A percentile compares a stretch with the other conserved stretches of the same genome.
Evolutionary conservation across 1,139 yeast species (phyloP).

Genomic region (Citeromyces hawaiiensis): DNA sequence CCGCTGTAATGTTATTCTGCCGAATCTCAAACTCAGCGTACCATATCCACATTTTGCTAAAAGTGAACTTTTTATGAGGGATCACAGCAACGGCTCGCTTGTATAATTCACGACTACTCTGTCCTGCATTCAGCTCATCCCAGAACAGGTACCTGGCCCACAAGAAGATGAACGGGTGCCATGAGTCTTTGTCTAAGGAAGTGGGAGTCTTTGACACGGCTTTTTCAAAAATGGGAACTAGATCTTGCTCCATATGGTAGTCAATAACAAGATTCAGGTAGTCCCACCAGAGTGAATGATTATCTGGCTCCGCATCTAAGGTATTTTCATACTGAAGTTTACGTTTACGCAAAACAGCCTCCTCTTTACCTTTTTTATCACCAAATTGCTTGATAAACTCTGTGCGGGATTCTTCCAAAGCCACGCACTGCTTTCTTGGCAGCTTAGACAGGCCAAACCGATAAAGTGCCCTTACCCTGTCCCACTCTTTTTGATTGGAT

Average conservation of each 20-base stretch:
- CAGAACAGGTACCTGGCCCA: constrained; percentile 60
- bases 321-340: constrained; percentile 37
- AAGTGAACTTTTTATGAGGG: constrained; percentile 49
- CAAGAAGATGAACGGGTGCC: constrained; percentile 60
- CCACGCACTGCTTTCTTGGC: constrained; percentile 20
- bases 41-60: constrained; percentile 63
- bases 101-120: constrained; percentile 38
- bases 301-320: constrained; percentile 31
- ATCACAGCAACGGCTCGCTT: constrained; percentile 30
- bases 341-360: constrained; percentile 39
- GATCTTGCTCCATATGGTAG: constrained; percentile 17
- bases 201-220: constrained; percentile 31
- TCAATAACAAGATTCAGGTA: constrained; percentile 36
- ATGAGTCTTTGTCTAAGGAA: constrained; percentile 20
- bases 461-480: constrained; percentile 55
- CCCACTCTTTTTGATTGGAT: constrained; percentile 42
- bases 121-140: constrained; percentile 37
- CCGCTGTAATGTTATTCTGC: constrained; percentile 28
- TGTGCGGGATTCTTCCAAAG: constrained; percentile 33
- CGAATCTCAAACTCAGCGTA: constrained; percentile 69
- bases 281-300: constrained; percentile 78
- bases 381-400: constrained; percentile 61
- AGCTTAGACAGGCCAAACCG: constrained; percentile 35
- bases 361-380: constrained; percentile 34
- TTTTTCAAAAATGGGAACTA: constrained; percentile 27